Evolutionary conservation across 257 asterid genomes (phyloP).

Genomic region (Forsythia viridissima): DNA sequence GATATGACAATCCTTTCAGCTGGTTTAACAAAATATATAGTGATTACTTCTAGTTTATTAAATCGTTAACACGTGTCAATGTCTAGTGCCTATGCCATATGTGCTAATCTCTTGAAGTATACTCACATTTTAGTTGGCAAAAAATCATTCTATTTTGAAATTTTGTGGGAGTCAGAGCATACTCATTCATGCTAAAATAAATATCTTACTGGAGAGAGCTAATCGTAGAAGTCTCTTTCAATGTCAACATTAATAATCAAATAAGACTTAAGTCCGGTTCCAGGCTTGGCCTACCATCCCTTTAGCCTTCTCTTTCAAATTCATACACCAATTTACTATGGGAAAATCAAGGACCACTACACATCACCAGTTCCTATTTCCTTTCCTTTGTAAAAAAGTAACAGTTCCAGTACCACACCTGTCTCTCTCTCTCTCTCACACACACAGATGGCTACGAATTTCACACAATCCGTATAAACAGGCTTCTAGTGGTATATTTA

Average conservation of each 20-base stretch:
- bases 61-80: too few relatives aligned
- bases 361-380: slow-evolving; percentile 28
- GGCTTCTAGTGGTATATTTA: not conserved
- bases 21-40: too few relatives aligned
- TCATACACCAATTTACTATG: slow-evolving; percentile 30
- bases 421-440: not conserved
- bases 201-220: not conserved
- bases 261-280: not conserved
- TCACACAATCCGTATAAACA: not conserved
- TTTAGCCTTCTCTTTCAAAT: slow-evolving; percentile 35
- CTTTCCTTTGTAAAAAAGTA: slow-evolving; percentile 27
- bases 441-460: not conserved
- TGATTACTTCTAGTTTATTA: too few relatives aligned
- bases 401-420: not conserved
- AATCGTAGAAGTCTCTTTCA: not conserved
- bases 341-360: slow-evolving; percentile 36
- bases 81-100: too few relatives aligned
- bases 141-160: too few relatives aligned
- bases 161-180: too few relatives aligned
- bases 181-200: not conserved
- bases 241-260: not conserved
- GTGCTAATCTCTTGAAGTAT: too few relatives aligned
- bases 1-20: too few relatives aligned
- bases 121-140: too few relatives aligned
- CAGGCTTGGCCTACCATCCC: slow-evolving; percentile 34